phyloP scores from a whole-genome alignment of 768 basidiomycete genomes.

The Cystoderma amianthinum region DNA sequence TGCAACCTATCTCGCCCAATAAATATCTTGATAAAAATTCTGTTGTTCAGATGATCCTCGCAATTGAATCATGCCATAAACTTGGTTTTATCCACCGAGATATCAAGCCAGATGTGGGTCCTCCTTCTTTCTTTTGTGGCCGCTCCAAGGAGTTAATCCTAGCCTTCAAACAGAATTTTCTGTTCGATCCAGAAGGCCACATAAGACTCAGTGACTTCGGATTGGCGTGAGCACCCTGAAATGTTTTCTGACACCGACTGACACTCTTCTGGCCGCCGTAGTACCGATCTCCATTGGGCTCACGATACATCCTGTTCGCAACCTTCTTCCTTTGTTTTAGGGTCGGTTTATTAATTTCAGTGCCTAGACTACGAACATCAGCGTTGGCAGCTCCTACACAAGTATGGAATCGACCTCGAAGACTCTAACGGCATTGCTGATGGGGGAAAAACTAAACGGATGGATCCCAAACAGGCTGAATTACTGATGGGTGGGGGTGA shows the following conservation, averaged over 20 bases:
- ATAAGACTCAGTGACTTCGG: slow-evolving; percentile 96
- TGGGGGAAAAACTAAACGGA: slow-evolving; percentile 66
- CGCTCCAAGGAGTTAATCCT: slow-evolving; percentile 10
- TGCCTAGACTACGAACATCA: slow-evolving; percentile 88
- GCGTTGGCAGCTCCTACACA: slow-evolving; percentile 77
- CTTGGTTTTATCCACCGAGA: slow-evolving; percentile 97
- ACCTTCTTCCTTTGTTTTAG: slow-evolving; percentile 6
- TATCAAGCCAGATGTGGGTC: slow-evolving; percentile 86
- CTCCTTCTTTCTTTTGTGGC: slow-evolving; percentile 9
- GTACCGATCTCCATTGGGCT: slow-evolving; percentile 93
- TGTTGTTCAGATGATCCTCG: slow-evolving; percentile 75
- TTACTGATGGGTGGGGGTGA: slow-evolving; percentile 77
- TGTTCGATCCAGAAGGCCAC: slow-evolving; percentile 91
- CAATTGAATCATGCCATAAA: slow-evolving; percentile 88
- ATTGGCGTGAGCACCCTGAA: slow-evolving; percentile 63
- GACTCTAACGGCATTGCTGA: slow-evolving; percentile 61
- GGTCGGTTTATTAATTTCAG: slow-evolving; percentile 11
- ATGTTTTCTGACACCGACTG: not conserved
- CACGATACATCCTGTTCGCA: slow-evolving; percentile 84
- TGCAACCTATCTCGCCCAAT: not conserved
- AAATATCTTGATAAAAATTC: slow-evolving; percentile 8
- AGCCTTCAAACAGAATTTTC: slow-evolving; percentile 66
- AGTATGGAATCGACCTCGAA: slow-evolving; percentile 93
- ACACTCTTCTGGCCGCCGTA: slow-evolving; percentile 19
- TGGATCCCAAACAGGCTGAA: slow-evolving; percentile 81